Percentiles rank a stretch among this genome's conserved stretches.
phyloP scores from a whole-genome alignment of 257 asterid genomes.

The Linderniella brevidens region DNA sequence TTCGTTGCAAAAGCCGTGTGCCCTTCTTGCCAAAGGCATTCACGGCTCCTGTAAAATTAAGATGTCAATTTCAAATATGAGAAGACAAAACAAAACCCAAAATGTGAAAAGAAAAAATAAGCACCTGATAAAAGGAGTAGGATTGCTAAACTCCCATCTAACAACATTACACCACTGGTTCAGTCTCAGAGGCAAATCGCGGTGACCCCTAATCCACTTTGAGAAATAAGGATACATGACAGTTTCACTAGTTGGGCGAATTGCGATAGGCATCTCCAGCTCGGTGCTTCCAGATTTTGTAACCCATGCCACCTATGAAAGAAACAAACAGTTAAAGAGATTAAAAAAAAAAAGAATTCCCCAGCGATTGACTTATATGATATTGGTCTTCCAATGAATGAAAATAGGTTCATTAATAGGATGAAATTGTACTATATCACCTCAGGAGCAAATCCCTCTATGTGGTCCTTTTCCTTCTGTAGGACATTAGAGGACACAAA shows the following conservation, averaged over 20 bases:
- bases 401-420: constrained; percentile 3
- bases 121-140: constrained; percentile 98
- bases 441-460: constrained; percentile 96
- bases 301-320: constrained; percentile 87
- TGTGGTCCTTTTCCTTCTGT: constrained; percentile 82
- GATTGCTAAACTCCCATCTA: constrained; percentile 97
- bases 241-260: constrained; percentile 98
- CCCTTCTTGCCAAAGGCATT: constrained; percentile 98
- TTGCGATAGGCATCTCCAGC: constrained; percentile 89
- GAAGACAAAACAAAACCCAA: too few species aligned
- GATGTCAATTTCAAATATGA: neutral
- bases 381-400: neutral
- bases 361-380: neutral
- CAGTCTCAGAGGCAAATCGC: constrained; percentile 82
- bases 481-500: constrained; percentile 69
- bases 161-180: constrained; percentile 99
- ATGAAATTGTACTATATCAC: constrained; percentile 55
- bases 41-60: constrained; percentile 66
- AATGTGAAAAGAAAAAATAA: neutral
- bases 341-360: constrained; percentile 30
- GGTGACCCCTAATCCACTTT: constrained; percentile 96
- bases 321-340: constrained; percentile 78
- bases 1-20: constrained; percentile 97
- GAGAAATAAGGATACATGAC: constrained; percentile 94
- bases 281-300: constrained; percentile 91